Conservation (phyloP, 2,329 filamentous ascomycete species). For the Claviceps maximensis region DNA sequence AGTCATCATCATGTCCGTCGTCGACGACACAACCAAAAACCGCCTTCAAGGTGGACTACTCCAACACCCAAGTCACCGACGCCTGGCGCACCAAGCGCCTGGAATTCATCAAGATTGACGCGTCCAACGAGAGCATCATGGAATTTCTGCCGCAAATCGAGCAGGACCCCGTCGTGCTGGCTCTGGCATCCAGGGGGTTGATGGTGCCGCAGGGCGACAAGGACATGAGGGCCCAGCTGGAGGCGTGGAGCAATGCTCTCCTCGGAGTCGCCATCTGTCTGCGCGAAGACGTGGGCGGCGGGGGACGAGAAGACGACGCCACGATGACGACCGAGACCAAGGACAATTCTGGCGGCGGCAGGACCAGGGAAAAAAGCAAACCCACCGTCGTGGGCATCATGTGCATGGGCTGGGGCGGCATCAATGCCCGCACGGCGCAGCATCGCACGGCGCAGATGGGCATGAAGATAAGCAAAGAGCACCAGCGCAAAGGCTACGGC, state of each 20-base stretch:
- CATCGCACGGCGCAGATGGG: conserved; percentile 17
- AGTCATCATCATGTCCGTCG: neutral
- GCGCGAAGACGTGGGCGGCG: neutral
- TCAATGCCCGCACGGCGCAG: conserved; percentile 6
- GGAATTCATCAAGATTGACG: conserved; percentile 9
- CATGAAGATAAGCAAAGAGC: conserved; percentile 20
- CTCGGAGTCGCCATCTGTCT: conserved; percentile 12
- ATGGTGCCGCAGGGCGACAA: conserved; percentile 7
- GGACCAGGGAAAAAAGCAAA: neutral
- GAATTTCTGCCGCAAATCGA: conserved; percentile 7
- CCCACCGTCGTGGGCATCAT: conserved; percentile 9
- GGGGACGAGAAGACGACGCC: neutral
- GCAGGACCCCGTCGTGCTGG: conserved; percentile 7
- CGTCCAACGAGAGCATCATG: conserved; percentile 8
- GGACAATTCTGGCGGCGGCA: no score
- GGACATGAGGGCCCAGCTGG: conserved; percentile 7
- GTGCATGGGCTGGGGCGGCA: conserved; percentile 10
- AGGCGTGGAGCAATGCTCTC: conserved; percentile 7
- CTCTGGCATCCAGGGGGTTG: conserved; percentile 4
- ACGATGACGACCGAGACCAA: neutral
- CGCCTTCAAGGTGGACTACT: conserved; percentile 1
- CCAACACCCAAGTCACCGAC: conserved; percentile 2
- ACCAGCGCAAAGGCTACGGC: conserved; percentile 30
- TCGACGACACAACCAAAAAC: neutral
- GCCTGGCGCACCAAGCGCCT: conserved; percentile 10